Base-by-base conservation (phyloP, 345 rosid species). In the Moricandia arvensis region DNA sequence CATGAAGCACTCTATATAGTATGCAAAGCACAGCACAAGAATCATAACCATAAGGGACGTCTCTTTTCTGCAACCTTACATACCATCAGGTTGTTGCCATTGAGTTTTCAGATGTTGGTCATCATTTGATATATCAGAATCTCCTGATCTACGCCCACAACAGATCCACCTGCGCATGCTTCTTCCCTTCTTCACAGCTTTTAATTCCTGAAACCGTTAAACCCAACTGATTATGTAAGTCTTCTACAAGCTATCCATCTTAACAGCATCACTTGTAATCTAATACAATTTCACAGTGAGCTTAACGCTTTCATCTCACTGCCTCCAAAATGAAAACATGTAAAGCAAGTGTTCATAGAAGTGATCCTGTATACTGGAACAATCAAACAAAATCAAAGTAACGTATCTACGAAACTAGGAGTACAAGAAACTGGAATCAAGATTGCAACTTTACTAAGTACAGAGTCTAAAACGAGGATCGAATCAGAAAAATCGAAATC, bases 141-240 rank as follows among this genome's bases (percentile, higher is more conserved):
- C 96, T 66, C 86, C 96, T 71, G 75, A 84, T 68, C 85, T 90
- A 83, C 85, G 83, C 7, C 89, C 83, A 79, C 97, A 90, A 74
- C 97, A 92, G 13, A 92, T 83, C 92, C 93, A 92, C 88, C 85
- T 78, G 12, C 88, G 87, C 97, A 92, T 92, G 80, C 68, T n/a
- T n/a, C n/a, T n/a, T n/a, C n/a, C n/a, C n/a, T n/a, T n/a, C n/a
- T n/a, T n/a, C n/a, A n/a, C n/a, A n/a, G n/a, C n/a, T 49, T 75
- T 51, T 15, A 63, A 54, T 33, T 79, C 83, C 76, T 84, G 92
- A 83, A 88, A 73, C 38, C 80, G 80, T 68, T 82, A 79, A 82
- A 85, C 82, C 76, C 54, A 60, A 67, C 21, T 37, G 11, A 59
- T 12, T 18, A 66, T 1, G 31, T 3, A 55, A 16, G 70, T 55